Percentiles rank a stretch among this genome's conserved stretches.
Evolutionary conservation across 2,329 filamentous ascomycete species (phyloP).

Genomic region (Calycina herbarum): DNA sequence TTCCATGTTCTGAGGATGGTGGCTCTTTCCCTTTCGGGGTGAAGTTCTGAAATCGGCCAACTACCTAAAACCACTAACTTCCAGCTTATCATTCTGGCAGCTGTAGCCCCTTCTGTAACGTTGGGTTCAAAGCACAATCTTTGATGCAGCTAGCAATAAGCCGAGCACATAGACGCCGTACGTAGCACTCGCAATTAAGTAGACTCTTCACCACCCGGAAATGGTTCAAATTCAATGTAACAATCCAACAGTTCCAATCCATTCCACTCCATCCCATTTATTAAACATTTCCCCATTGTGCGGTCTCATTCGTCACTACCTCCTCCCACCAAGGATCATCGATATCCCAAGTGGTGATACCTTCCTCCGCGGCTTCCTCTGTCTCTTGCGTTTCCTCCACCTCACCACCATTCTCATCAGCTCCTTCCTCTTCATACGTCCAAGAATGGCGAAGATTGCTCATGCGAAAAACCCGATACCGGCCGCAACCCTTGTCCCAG

Average conservation of each 20-base stretch:
- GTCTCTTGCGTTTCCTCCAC: background rate
- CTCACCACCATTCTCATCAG: background rate
- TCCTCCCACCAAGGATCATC: background rate
- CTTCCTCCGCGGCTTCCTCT: background rate
- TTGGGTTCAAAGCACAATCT: too few species aligned
- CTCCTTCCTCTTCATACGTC: background rate
- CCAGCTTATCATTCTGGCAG: too few species aligned
- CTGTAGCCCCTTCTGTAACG: too few species aligned
- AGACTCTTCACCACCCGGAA: background rate
- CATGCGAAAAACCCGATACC: background rate
- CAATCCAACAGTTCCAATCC: background rate
- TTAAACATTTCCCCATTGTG: background rate
- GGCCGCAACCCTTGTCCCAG: background rate
- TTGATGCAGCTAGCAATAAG: too few species aligned
- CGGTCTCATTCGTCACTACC: background rate
- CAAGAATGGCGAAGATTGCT: conserved; percentile 2
- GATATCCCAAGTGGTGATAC: background rate
- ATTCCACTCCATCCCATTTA: background rate
- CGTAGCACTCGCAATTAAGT: too few species aligned
- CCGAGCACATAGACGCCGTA: too few species aligned
- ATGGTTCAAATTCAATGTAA: background rate
- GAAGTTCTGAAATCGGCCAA: too few species aligned
- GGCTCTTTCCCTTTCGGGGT: too few species aligned
- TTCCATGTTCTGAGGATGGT: too few species aligned
- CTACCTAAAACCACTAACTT: too few species aligned